Conservation (phyloP, 1,139 yeast species). For the Geotrichum klebahnii region DNA sequence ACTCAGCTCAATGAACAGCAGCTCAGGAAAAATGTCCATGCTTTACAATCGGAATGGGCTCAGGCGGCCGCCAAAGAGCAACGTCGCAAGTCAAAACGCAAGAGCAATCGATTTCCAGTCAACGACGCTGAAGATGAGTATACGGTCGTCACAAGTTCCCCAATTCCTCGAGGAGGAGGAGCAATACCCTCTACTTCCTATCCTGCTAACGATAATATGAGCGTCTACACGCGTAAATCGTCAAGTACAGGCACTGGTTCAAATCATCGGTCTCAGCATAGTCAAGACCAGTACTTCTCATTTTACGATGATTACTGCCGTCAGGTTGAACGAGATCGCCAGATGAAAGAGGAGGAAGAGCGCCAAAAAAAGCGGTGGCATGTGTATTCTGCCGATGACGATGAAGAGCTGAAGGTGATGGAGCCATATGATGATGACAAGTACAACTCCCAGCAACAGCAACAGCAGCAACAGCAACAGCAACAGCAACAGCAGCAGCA, state of each 20-base stretch:
- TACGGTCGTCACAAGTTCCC: background rate
- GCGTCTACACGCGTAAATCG: slow-evolving; percentile 4
- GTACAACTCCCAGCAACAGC: background rate
- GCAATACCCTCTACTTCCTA: no score
- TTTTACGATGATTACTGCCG: slow-evolving; percentile 12
- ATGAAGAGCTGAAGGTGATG: slow-evolving; percentile 6
- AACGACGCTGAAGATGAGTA: slow-evolving; percentile 3
- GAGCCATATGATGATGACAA: slow-evolving; percentile 4
- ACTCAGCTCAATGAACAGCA: slow-evolving; percentile 14
- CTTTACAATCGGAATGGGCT: slow-evolving; percentile 11
- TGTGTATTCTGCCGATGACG: slow-evolving; percentile 6
- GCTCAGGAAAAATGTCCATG: slow-evolving; percentile 10
- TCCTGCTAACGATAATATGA: background rate
- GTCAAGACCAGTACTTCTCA: slow-evolving; percentile 9
- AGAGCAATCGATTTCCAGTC: background rate
- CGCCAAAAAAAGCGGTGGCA: slow-evolving; percentile 8
- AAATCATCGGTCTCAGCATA: background rate
- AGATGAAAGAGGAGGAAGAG: slow-evolving; percentile 9
- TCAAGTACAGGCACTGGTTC: slow-evolving; percentile 1
- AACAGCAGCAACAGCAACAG: background rate
- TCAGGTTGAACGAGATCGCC: slow-evolving; percentile 5
- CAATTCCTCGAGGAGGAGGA: slow-evolving; percentile 1
- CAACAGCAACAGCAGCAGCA: background rate
- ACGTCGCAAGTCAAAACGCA: background rate
- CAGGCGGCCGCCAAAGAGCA: slow-evolving; percentile 6